Conservation (phyloP, 805 yeast species). For the Clavispora phyllophila region DNA sequence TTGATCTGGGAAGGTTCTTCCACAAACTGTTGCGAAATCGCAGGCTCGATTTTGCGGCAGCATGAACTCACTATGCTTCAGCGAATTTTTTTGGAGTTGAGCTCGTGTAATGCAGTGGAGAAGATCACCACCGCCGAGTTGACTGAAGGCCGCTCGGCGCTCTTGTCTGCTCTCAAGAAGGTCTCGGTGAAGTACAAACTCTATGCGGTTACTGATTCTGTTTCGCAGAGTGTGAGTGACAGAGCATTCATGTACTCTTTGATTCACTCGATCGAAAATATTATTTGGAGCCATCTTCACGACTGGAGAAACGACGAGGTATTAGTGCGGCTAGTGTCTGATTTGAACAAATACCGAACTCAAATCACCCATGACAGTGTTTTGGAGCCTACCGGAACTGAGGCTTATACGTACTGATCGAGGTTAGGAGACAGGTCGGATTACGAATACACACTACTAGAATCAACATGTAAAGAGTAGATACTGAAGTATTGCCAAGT, state of each 20-base stretch:
- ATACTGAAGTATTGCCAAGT: too few relatives aligned
- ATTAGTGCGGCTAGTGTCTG: constrained; percentile 1
- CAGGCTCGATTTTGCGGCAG: constrained; percentile 9
- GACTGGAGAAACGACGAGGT: background rate
- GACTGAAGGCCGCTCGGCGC: constrained; percentile 9
- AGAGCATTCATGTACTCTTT: constrained; percentile 13
- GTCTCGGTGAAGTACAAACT: constrained; percentile 29
- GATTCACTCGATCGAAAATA: constrained; percentile 9
- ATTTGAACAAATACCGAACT: constrained; percentile 3
- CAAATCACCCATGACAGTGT: constrained; percentile 5
- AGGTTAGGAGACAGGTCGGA: background rate
- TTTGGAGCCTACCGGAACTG: background rate
- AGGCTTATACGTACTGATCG: background rate
- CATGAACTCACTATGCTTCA: constrained; percentile 21
- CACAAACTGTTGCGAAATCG: background rate
- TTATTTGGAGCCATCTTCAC: constrained; percentile 3
- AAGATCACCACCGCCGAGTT: constrained; percentile 12
- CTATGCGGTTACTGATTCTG: constrained; percentile 7
- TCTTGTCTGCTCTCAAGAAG: constrained; percentile 26
- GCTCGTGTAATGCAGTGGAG: constrained; percentile 14
- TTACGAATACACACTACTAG: background rate
- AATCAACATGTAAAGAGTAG: too few relatives aligned
- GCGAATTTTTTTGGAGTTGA: constrained; percentile 20
- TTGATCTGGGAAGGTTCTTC: constrained; percentile 37
- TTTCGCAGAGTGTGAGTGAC: constrained; percentile 8